Base-by-base conservation (phyloP, 1,139 yeast genomes). In the Debaryomyces sp. region DNA sequence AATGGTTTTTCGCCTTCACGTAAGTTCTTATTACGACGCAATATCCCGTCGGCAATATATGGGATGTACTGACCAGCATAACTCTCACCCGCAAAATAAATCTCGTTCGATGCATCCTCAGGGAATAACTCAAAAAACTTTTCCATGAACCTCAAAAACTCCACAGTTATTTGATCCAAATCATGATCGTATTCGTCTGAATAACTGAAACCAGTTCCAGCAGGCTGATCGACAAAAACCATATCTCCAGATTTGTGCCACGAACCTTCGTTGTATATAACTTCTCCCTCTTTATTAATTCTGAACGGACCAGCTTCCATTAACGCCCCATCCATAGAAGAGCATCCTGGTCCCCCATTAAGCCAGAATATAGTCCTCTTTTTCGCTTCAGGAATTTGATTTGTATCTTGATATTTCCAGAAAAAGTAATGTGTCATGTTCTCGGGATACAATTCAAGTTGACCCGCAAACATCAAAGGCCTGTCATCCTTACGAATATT, bases 61-160 rank as follows among this genome's bases (percentile, higher is more conserved):
- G 99, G 99, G 49, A 94, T 87, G 64, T 90, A 94, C 65, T 94
- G 98, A 22, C 99, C 99, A 1, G 99, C 98, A 70, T 86, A 95
- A 57, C 96, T 89, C 68, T 94, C 99, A 23, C 99, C 99, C 0
- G 97, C 96, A 43, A 94, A 66, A 56, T 82, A 84, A 5, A 94
- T 70, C 30, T 89, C 88, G 53, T 88, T 84, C 12, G 63, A 62
- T 10, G 68, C 57, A 55, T 89, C 91, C 45, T 87, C 85, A 0
- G 97, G 97, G 64, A 94, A 94, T 5, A 85, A 61, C 49, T 78
- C 75, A 57, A 78, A 86, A 67, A 85, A 95, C 55, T 80, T 77
- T 33, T 81, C 79, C 61, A 95, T 62, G 63, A 94, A 94, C 7
- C 62, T 62, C 49, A 87, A 59, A 55, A 92, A 85, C 58, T 89